Conservation (phyloP, 805 yeast genomes). For the Zygosaccharomyces pseudorouxii region DNA sequence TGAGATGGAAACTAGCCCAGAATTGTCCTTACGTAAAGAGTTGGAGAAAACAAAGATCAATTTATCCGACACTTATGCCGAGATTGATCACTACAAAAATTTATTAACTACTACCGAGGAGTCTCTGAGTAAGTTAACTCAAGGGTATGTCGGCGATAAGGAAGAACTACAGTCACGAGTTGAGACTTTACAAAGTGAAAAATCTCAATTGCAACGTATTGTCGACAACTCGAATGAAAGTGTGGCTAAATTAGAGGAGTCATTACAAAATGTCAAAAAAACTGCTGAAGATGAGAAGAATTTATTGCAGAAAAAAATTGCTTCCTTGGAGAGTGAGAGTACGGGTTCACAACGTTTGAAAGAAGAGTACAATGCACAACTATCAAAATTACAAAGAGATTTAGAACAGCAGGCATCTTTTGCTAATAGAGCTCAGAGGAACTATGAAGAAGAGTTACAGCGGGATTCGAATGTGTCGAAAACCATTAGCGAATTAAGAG, state of each 20-base stretch:
- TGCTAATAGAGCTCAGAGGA: conserved; percentile 47
- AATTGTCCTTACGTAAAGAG: conserved; percentile 35
- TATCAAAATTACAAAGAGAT: conserved; percentile 34
- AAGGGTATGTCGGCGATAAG: conserved; percentile 48
- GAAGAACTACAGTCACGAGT: conserved; percentile 18
- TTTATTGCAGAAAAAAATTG: conserved; percentile 26
- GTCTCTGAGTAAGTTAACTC: conserved; percentile 51
- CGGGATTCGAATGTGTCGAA: conserved; percentile 50
- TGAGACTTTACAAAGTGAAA: conserved; percentile 20
- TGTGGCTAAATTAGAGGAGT: conserved; percentile 30
- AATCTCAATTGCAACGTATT: conserved; percentile 18
- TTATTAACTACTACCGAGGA: conserved; percentile 64
- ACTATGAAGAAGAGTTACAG: conserved; percentile 52
- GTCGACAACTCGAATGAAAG: conserved; percentile 32
- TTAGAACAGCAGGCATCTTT: conserved; percentile 43
- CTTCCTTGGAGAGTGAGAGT: conserved; percentile 28
- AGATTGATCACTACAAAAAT: conserved; percentile 55
- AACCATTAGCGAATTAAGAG: conserved; percentile 40
- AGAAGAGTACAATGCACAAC: conserved; percentile 30
- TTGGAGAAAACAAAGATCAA: conserved; percentile 49
- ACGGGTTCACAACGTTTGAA: conserved; percentile 21
- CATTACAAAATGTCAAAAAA: conserved; percentile 29
- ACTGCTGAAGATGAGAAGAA: conserved; percentile 25
- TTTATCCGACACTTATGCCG: conserved; percentile 52
- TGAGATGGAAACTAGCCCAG: conserved; percentile 20